These are phyloP conservation scores for Stemphylium lycopersici DNA, from an alignment of 2,329 filamentous ascomycete genomes.

Conservation along the genomic window DNA sequence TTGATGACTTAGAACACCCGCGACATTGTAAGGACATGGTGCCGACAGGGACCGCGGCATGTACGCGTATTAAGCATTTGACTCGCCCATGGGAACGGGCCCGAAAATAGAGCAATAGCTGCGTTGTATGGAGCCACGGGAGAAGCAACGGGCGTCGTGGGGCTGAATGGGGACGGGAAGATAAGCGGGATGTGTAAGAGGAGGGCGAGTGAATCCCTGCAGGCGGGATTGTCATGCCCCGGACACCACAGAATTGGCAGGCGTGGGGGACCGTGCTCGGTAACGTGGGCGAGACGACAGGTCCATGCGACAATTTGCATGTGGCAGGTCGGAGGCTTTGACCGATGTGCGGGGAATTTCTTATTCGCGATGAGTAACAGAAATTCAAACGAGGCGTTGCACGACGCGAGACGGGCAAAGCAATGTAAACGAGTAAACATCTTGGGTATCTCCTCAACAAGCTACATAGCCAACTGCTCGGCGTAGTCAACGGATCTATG, in stretches of 20 bases:
- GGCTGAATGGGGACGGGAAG: constrained; percentile 29
- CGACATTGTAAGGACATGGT: constrained; percentile 24
- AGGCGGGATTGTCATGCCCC: constrained; percentile 10
- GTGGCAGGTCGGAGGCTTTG: neutral
- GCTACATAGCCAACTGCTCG: constrained; percentile 31
- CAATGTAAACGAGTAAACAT: constrained; percentile 23
- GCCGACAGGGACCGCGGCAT: constrained; percentile 16
- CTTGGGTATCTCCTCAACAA: constrained; percentile 46
- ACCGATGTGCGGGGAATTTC: constrained; percentile 15
- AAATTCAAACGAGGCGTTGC: constrained; percentile 21
- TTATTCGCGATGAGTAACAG: constrained; percentile 20
- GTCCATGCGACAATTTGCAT: constrained; percentile 18
- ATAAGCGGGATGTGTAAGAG: constrained; percentile 29
- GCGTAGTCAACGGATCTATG: constrained; percentile 34
- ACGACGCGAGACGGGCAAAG: constrained; percentile 3
- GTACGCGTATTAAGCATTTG: constrained; percentile 18
- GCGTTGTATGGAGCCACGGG: constrained; percentile 23
- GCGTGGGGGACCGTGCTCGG: constrained; percentile 11
- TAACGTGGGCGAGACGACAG: constrained; percentile 24
- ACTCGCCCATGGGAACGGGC: constrained; percentile 3
- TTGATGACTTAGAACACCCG: constrained; percentile 8
- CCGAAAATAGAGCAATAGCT: constrained; percentile 20
- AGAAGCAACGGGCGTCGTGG: constrained; percentile 32
- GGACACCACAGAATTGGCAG: constrained; percentile 7
- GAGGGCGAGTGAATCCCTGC: constrained; percentile 18